A percentile compares a stretch with the other conserved stretches of the same genome.
These are phyloP conservation scores for Hypoxylon lienhwacheense DNA, from an alignment of 495 filamentous ascomycete species.

Conservation along the genomic window DNA sequence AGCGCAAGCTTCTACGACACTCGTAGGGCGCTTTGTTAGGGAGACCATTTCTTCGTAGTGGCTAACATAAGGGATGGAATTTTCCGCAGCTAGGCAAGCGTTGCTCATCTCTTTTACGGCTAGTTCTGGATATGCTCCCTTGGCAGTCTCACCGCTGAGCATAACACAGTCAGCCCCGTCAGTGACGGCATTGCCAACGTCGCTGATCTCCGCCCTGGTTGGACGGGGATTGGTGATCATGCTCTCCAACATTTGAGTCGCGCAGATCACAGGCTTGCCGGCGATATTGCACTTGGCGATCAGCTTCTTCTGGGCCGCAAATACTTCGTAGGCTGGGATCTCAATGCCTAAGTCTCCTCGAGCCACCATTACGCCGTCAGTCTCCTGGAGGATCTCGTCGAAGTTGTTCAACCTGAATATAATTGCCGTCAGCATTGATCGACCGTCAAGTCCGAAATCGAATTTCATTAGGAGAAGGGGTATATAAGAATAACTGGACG, in stretches of 20 bases:
- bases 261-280: constrained; percentile 97
- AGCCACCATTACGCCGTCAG: constrained; percentile 99
- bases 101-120: constrained; percentile 97
- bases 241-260: constrained; percentile 78
- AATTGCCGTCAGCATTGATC: constrained; percentile 8
- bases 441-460: neutral
- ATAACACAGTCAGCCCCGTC: constrained; percentile 99
- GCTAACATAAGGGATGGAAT: constrained; percentile 92
- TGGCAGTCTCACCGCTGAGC: constrained; percentile 98
- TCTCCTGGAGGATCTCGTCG: constrained; percentile 92
- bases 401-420: constrained; percentile 77
- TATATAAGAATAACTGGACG: neutral
- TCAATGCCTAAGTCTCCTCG: constrained; percentile 98
- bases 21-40: constrained; percentile 76
- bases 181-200: constrained; percentile 96
- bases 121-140: constrained; percentile 91
- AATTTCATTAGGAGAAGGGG: neutral
- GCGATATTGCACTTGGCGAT: constrained; percentile 99
- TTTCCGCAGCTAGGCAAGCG: constrained; percentile 92
- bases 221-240: constrained; percentile 99
- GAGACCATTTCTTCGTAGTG: constrained; percentile 93
- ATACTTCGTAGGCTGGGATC: constrained; percentile 97
- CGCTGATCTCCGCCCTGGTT: constrained; percentile 95
- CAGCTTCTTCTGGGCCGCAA: constrained; percentile 99
- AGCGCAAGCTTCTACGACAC: constrained; percentile 85